Evolutionary conservation across 306 rosid genomes (phyloP).

Genomic region (Chamaecrista fasciculata): DNA sequence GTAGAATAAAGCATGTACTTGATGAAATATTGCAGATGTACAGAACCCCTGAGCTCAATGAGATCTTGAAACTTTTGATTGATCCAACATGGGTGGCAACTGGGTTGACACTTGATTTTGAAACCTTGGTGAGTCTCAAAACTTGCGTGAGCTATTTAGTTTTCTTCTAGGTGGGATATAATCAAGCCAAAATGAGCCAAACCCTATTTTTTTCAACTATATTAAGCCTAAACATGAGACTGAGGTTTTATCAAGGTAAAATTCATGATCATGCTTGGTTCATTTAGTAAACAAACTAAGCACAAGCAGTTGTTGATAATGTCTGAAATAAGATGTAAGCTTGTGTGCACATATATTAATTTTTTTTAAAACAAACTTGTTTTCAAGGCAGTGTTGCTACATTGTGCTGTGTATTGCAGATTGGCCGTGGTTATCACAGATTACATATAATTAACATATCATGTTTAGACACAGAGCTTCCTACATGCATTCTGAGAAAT

Average conservation of each 20-base stretch:
- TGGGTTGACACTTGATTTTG: slow-evolving; percentile 79
- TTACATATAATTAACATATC: neutral
- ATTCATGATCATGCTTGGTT: neutral
- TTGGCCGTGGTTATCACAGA: neutral
- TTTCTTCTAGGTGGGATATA: neutral
- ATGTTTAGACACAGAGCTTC: too few relatives aligned
- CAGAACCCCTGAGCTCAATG: slow-evolving; percentile 55
- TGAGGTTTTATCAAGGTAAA: neutral
- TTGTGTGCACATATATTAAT: neutral
- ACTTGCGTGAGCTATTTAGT: slow-evolving; percentile 1
- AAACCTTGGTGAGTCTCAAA: slow-evolving; percentile 63
- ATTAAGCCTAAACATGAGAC: neutral
- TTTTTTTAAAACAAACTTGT: neutral
- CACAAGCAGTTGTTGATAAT: neutral
- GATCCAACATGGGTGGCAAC: slow-evolving; percentile 89
- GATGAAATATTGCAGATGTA: slow-evolving; percentile 83
- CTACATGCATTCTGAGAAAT: neutral
- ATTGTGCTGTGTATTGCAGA: neutral
- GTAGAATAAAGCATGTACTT: slow-evolving; percentile 83
- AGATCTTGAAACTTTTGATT: slow-evolving; percentile 72
- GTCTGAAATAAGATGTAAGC: neutral
- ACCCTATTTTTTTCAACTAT: neutral
- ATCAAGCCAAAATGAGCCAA: neutral
- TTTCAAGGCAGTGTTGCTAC: neutral
- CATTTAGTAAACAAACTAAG: neutral